Evolutionary conservation across 2,329 filamentous ascomycete genomes (phyloP), one percentile per base, ranked within the genome.

Genomic region (Fusarium sp.): DNA sequence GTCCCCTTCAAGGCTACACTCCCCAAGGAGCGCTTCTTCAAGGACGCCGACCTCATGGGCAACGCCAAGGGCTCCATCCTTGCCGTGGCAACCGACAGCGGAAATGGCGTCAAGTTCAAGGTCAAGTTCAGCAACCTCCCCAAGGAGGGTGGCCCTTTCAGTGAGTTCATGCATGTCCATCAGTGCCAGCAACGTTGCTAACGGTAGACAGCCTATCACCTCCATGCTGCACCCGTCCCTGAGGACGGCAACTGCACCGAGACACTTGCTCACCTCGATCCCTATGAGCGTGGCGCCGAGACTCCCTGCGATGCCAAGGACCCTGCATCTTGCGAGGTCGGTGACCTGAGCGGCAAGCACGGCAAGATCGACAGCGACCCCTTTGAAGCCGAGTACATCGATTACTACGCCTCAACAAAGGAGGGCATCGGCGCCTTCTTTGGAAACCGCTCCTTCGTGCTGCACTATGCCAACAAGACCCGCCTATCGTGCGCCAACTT

Each of bases 331-430:
- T 96, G 92, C 81, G 88, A 95, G 79, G 87, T 92, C 10, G 92
- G 92, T 69, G 92, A 95, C 77, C 83, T 93, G 61, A 86, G 87
- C 72, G 92, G 92, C 76, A 95, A 95, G 81, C 82, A 90, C 74
- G 91, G 91, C 67, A 83, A 83, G 65, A 85, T 91, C 73, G 82
- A 78, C 25, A 77, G 79, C 27, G 83, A 84, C 67, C 81, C 84
- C 11, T 89, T 84, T 75, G 75, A 77, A 27, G 79, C 77, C 60
- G 80, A 79, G 53, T 91, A 87, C 79, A 75, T 78, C 63, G 90
- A 92, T 74, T 76, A 79, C 20, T 91, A 84, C 74, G 80, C 84
- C n/a, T 87, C 88, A 4, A 84, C 88, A 31, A 73, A 80, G 44
- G 75, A 82, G 13, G 84, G 83, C 34, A 78, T 82, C 40, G 82